Base-by-base conservation (phyloP, 148 eudicot genomes). In the Heliamphora exappendiculata region DNA sequence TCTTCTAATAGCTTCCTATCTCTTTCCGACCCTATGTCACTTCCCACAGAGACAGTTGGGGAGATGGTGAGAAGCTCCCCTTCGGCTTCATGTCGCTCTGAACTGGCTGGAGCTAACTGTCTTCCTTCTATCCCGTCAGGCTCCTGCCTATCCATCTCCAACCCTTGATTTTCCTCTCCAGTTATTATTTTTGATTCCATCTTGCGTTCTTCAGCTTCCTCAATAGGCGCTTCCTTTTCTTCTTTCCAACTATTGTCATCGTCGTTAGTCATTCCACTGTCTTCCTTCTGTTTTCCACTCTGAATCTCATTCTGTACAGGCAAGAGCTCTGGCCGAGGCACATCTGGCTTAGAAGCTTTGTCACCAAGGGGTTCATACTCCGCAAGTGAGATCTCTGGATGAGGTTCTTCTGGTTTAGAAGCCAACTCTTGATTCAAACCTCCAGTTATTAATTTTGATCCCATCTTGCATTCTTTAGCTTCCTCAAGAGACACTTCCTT, bases 1-100 rank as follows among this genome's bases (percentile, higher is more conserved):
- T 91, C 94, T 54, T 89, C 85, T 2, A 81, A 68, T 31, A 88
- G 58, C 37, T 66, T 80, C 14, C 72, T 67, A 14, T 83, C 89
- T 29, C 59, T 57, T 28, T 37, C 82, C 2, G 31, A 14, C 50
- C 12, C 53, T 1, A 3, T 51, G 12, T 60, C 47, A 29, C 55
- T 37, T 10, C 22, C 19, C 53, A 33, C 54, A 12, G 76, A 51
- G 14, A 33, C 70, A 0, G 41, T 31, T 3, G 73, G 22, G 67
- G 76, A 58, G 50, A 73, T 17, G 22, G 51, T 51, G 7, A 50
- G 7, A 42, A 5, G 0, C n/a, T 31, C 69, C 26, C 63, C 75
- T 51, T 68, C 34, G 5, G n/a, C 69, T 31, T 42, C 28, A 11
- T 13, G n/a, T 37, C 33, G 42, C 4, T 75, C 57, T 33, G 22